Evolutionary conservation across 139 green algal species (phyloP).

Genomic region (Edaphochlamys debaryana): DNA sequence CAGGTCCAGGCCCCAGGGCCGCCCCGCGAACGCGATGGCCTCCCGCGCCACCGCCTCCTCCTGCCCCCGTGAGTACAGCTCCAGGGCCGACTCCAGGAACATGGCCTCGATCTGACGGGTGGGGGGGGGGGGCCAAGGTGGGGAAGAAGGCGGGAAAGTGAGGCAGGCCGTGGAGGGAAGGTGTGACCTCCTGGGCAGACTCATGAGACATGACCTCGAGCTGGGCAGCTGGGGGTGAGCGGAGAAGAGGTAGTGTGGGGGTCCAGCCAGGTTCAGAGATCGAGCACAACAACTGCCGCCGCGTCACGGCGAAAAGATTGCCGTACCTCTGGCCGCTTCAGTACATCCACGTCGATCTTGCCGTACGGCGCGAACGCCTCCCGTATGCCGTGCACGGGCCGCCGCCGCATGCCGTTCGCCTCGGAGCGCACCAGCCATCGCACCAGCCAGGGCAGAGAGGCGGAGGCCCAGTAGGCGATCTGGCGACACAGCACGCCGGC

Average conservation of each 20-base stretch:
- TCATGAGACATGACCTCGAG: neutral
- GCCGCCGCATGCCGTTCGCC: neutral
- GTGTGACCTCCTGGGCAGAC: neutral
- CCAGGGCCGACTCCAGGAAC: slow-evolving; percentile 17
- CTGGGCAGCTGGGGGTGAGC: too few species aligned
- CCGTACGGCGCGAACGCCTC: neutral
- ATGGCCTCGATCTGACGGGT: neutral
- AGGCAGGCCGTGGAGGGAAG: too few species aligned
- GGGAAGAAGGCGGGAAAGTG: too few species aligned
- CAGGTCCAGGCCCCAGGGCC: slow-evolving; percentile 13
- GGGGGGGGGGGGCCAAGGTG: neutral
- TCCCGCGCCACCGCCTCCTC: neutral
- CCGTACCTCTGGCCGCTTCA: slow-evolving; percentile 22
- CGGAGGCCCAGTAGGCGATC: slow-evolving; percentile 1
- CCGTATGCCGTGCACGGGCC: neutral
- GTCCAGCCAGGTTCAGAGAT: too few species aligned
- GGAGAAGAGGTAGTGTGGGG: too few species aligned
- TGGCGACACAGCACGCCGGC: too few species aligned
- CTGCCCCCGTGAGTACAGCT: slow-evolving; percentile 24
- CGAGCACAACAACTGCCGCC: too few species aligned
- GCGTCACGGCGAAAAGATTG: too few species aligned
- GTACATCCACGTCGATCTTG: neutral
- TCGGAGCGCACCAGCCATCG: neutral
- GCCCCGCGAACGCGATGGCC: neutral
- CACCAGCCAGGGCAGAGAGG: slow-evolving; percentile 5